phyloP scores from a whole-genome alignment of 2,329 filamentous ascomycete genomes.

The Dothideomycetes sp. region DNA sequence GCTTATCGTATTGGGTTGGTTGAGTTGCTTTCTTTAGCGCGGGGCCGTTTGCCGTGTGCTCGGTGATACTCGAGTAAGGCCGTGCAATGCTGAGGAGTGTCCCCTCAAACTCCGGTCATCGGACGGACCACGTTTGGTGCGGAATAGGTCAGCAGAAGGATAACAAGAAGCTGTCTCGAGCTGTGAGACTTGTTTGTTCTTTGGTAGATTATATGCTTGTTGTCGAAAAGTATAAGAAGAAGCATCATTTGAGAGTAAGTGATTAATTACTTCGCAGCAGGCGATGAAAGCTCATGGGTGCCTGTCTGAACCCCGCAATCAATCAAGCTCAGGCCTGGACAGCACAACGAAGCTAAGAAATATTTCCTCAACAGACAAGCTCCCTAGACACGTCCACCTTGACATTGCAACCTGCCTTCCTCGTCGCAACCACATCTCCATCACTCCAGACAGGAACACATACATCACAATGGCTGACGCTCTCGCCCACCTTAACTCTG shows the following conservation, averaged over 20 bases:
- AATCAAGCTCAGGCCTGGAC: neutral
- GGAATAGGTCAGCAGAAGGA: neutral
- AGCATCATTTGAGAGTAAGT: too few relatives aligned
- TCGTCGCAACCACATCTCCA: constrained; percentile 1
- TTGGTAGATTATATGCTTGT: too few relatives aligned
- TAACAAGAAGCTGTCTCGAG: too few relatives aligned
- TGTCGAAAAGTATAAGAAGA: too few relatives aligned
- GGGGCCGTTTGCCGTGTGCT: too few relatives aligned
- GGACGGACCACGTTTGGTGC: neutral
- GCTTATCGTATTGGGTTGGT: neutral
- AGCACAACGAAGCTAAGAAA: neutral
- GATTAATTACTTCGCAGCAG: too few relatives aligned
- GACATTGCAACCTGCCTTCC: neutral
- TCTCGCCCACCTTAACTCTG: constrained; percentile 69
- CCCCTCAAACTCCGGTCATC: neutral
- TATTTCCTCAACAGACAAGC: neutral
- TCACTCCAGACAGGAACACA: constrained; percentile 6
- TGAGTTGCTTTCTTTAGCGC: neutral
- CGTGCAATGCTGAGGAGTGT: too few relatives aligned
- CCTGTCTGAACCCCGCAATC: neutral
- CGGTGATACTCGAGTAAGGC: too few relatives aligned
- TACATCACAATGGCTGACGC: constrained; percentile 49
- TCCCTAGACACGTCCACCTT: neutral
- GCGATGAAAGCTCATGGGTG: too few relatives aligned
- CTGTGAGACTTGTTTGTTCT: too few relatives aligned